phyloP scores from a whole-genome alignment of 768 basidiomycete species.

The Tulasnella sp. region DNA sequence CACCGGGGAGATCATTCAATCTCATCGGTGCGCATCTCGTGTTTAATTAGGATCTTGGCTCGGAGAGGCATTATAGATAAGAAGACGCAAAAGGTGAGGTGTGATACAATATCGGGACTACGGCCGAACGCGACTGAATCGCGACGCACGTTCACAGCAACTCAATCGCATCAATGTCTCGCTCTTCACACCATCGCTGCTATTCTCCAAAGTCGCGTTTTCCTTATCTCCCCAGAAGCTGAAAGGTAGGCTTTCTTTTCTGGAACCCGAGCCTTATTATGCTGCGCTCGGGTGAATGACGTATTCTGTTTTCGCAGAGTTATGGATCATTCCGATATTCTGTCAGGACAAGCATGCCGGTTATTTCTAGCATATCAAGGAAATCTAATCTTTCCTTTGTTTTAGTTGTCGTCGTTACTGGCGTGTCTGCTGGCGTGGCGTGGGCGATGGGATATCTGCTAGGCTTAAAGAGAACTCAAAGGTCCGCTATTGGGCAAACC shows the following conservation, averaged over 20 bases:
- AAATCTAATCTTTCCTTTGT: neutral
- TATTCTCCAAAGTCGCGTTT: constrained; percentile 94
- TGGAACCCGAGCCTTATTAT: too few species aligned
- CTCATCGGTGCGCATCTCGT: neutral
- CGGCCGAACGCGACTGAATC: neutral
- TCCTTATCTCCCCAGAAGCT: constrained; percentile 51
- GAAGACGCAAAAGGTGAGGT: constrained; percentile 68
- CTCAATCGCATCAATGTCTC: constrained; percentile 76
- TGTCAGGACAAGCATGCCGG: constrained; percentile 27
- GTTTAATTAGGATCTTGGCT: constrained; percentile 46
- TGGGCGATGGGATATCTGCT: constrained; percentile 50
- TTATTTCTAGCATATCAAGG: neutral
- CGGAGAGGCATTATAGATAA: constrained; percentile 74
- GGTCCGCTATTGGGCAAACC: constrained; percentile 34
- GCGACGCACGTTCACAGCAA: constrained; percentile 34
- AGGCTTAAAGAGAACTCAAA: constrained; percentile 62
- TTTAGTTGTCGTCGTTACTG: constrained; percentile 52
- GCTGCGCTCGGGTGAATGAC: neutral
- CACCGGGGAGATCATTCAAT: too few species aligned
- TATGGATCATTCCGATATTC: constrained; percentile 80
- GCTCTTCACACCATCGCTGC: constrained; percentile 75
- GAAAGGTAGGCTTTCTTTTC: constrained; percentile 1
- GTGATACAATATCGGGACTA: constrained; percentile 18
- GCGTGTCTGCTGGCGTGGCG: constrained; percentile 57
- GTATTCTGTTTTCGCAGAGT: constrained; percentile 33